Conservation (phyloP, 148 eudicot genomes). For the Rhododendron williamsianum region DNA sequence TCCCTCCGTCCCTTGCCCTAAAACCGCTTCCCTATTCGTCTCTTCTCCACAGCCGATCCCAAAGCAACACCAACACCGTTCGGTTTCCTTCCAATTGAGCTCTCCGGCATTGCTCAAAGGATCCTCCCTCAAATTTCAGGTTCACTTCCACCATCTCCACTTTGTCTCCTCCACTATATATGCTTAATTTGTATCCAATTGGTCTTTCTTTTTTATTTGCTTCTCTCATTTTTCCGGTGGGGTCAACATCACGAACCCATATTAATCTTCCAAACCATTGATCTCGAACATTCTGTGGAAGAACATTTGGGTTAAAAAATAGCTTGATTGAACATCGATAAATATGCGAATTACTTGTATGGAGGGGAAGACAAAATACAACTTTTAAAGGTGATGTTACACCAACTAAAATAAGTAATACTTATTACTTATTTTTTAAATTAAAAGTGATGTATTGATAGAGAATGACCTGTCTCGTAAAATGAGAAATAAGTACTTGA, state of each 20-base stretch:
- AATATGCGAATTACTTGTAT: neutral
- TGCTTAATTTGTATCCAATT: neutral
- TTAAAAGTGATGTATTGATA: no score
- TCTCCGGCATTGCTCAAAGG: slow-evolving; percentile 17
- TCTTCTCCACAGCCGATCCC: slow-evolving; percentile 7
- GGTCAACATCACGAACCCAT: neutral
- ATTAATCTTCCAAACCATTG: neutral
- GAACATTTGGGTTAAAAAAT: neutral
- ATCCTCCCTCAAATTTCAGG: slow-evolving; percentile 21
- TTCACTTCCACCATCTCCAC: neutral
- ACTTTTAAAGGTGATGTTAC: no score
- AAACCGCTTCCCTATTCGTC: slow-evolving; percentile 14
- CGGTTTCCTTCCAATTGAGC: slow-evolving; percentile 19
- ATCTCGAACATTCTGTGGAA: neutral
- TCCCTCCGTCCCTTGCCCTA: slow-evolving; percentile 34
- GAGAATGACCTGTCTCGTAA: no score
- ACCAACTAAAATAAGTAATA: no score
- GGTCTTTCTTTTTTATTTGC: neutral
- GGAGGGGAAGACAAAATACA: neutral
- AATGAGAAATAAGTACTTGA: no score
- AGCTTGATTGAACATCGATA: no score
- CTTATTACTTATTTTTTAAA: no score
- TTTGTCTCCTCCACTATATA: neutral
- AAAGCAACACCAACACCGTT: neutral
- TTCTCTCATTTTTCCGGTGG: neutral